Evolutionary conservation across 345 rosid species (phyloP), one percentile per base, ranked within the genome.

Genomic region (Euphorbia tirucalli): DNA sequence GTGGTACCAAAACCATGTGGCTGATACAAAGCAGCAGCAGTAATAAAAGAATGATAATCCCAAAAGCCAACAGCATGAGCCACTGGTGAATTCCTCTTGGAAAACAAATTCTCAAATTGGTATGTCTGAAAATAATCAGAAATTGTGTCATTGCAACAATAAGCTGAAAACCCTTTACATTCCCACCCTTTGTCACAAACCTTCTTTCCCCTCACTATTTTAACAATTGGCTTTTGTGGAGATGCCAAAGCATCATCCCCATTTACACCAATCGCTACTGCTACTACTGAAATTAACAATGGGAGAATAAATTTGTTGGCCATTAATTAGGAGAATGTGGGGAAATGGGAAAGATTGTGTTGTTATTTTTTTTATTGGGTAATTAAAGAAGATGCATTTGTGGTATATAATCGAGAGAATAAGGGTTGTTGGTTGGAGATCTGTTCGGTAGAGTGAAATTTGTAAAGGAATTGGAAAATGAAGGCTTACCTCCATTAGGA

Each of bases 401-500:
- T 0, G 58, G 39, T 74, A 60, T 75, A 35, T 75, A 66, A 41
- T 41, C 9, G 44, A 10, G 44, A 0, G 37, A 69, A 28, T 67
- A 28, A 18, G 41, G 65, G 44, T n/a, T 64, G n/a, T 64, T 49
- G 66, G n/a, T 59, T 41, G 14, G 66, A 70, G 62, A 62, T 54
- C 32, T 73, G 39, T 68, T 57, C 68, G 79, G 59, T 78, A 74
- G 82, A 66, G 84, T n/a, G n/a, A n/a, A n/a, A n/a, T n/a, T n/a
- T n/a, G n/a, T n/a, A n/a, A 80, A 70, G 70, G 84, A 48, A 69
- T 76, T 66, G 21, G 87, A 85, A 69, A 80, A 71, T 55, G 88
- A 85, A 59, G 25, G 76, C 19, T 58, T 56, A 85, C 56, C 88
- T 30, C 44, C 65, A 74, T 82, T 77, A 81, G 91, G 85, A 78